Evolutionary conservation across 257 asterid genomes (phyloP).

Genomic region (Solanum chilense): DNA sequence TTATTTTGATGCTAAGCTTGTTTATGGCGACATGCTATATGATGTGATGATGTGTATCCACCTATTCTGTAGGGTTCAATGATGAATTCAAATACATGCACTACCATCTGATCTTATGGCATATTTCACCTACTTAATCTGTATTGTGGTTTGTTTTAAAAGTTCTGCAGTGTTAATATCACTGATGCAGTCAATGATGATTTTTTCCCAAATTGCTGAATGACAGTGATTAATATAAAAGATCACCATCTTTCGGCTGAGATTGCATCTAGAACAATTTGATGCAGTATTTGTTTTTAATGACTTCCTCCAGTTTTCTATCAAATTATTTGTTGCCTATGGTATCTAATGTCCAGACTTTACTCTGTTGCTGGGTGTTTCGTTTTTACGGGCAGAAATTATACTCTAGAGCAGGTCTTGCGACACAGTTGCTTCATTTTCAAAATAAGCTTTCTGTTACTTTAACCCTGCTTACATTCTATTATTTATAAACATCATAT

Average conservation of each 20-base stretch:
- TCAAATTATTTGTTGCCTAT: conserved; percentile 11
- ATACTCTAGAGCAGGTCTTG: conserved; percentile 33
- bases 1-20: not conserved
- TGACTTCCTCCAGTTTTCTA: not conserved
- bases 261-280: conserved; percentile 20
- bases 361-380: conserved; percentile 28
- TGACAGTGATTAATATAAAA: conserved; percentile 33
- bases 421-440: conserved; percentile 39
- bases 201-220: conserved; percentile 20
- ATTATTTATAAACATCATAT: not conserved
- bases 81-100: conserved; percentile 59
- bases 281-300: not conserved
- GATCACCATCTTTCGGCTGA: conserved; percentile 96
- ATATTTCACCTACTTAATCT: not conserved
- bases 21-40: not conserved
- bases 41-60: conserved; percentile 38
- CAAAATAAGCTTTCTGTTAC: conserved; percentile 34
- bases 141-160: not conserved
- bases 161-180: not conserved
- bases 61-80: conserved; percentile 39
- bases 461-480: conserved; percentile 10
- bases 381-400: conserved; percentile 47
- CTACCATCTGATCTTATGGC: conserved; percentile 75
- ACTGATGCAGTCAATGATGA: conserved; percentile 41
- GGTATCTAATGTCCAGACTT: conserved; percentile 45